These are phyloP conservation scores for Piloderma croceum DNA, from an alignment of 768 basidiomycete genomes.

Conservation along the genomic window DNA sequence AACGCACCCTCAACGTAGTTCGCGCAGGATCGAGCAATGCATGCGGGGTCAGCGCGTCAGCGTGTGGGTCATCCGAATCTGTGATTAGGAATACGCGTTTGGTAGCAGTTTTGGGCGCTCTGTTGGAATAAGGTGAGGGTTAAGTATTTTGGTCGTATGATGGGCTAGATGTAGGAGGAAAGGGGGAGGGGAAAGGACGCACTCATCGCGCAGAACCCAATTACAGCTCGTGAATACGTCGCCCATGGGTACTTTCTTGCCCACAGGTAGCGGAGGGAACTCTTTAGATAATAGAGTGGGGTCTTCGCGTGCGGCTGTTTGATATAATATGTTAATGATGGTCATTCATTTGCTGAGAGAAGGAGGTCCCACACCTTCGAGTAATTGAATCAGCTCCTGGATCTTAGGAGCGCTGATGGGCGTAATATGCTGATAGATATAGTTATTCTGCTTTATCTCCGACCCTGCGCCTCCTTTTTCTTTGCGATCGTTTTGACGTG, in stretches of 20 bases:
- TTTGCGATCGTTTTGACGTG: conserved; percentile 27
- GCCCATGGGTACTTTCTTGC: conserved; percentile 65
- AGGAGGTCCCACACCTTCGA: conserved; percentile 57
- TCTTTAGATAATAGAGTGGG: conserved; percentile 46
- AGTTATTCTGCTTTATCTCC: conserved; percentile 65
- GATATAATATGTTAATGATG: conserved; percentile 6
- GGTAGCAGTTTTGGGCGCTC: conserved; percentile 82
- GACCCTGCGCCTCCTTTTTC: conserved; percentile 36
- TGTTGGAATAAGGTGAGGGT: conserved; percentile 20
- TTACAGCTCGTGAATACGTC: conserved; percentile 91
- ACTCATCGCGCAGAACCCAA: conserved; percentile 87
- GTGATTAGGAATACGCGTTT: conserved; percentile 93
- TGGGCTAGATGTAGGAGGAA: neutral
- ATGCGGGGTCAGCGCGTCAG: conserved; percentile 51
- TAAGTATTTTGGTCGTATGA: conserved; percentile 1
- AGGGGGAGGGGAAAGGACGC: conserved; percentile 12
- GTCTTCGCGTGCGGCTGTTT: conserved; percentile 60
- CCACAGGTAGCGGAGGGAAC: conserved; percentile 61
- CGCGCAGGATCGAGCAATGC: conserved; percentile 60
- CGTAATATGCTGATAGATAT: conserved; percentile 69
- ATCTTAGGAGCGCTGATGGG: conserved; percentile 79
- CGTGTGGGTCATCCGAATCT: conserved; percentile 73
- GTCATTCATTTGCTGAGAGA: neutral
- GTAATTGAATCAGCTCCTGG: conserved; percentile 66
- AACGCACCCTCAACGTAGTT: conserved; percentile 61